Conservation (phyloP, 768 basidiomycete species). For the Tephrocybe sp. region DNA sequence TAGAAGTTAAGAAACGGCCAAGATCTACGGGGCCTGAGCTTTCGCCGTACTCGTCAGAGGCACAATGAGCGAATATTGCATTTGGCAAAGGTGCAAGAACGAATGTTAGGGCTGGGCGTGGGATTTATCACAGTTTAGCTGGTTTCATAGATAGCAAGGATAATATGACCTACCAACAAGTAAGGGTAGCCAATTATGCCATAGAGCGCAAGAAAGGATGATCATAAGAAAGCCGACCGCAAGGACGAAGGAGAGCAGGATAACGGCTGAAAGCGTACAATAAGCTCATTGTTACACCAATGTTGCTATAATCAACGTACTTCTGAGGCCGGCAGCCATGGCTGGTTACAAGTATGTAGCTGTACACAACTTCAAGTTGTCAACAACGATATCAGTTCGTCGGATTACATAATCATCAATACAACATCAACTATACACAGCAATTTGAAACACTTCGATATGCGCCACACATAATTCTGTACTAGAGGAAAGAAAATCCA, state of each 20-base stretch:
- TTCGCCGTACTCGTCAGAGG: constrained; percentile 83
- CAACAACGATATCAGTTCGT: too few species aligned
- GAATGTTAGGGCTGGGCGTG: constrained; percentile 73
- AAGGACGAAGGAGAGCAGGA: constrained; percentile 94
- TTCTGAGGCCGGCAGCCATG: constrained; percentile 72
- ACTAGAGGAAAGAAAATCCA: too few species aligned
- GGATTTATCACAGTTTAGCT: background rate
- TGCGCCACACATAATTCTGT: too few species aligned
- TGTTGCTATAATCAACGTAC: constrained; percentile 35
- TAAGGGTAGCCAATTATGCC: constrained; percentile 95
- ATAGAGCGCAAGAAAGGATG: constrained; percentile 95
- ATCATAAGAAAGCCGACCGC: constrained; percentile 97
- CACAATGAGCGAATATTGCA: constrained; percentile 90
- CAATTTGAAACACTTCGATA: background rate
- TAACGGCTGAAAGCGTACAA: constrained; percentile 63
- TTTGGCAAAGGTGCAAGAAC: constrained; percentile 96
- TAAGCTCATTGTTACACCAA: background rate
- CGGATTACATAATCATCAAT: background rate
- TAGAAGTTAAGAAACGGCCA: constrained; percentile 90
- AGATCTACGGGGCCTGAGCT: constrained; percentile 76
- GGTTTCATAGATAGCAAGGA: background rate
- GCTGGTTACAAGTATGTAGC: background rate
- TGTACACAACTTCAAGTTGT: too few species aligned
- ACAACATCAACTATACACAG: background rate
- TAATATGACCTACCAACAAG: constrained; percentile 76